Base-by-base conservation (phyloP, 495 filamentous ascomycete species). In the Saxispiralis lemnorum region DNA sequence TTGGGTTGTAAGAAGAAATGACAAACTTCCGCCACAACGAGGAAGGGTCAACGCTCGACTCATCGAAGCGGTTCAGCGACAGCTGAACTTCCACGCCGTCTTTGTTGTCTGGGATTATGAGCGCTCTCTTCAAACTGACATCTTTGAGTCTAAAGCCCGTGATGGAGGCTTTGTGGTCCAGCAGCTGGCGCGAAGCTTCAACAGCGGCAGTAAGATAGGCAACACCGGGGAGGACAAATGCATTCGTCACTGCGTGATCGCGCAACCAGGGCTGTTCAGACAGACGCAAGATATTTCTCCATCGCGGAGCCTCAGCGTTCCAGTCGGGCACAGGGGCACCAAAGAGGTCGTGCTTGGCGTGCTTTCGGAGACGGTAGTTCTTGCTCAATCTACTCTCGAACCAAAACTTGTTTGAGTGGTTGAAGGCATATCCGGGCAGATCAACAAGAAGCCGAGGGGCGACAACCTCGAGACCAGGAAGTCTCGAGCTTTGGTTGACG, bases 191-290 rank as follows among this genome's bases (percentile, higher is more conserved):
- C 9, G 24, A 28, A 28, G 24, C 24, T 9, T 28, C 24, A 9
- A 28, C 9, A 9, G 24, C 24, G 4, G 24, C 24, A 28, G 9
- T 28, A 9, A 28, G 24, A 28, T 28, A 28, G 24, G 24, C 24
- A 28, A 28, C 24, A 4, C 24, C 24, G 24, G 24, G 24, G 9
- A 28, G 24, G 24, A 28, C 24, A 28, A 28, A 28, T 4, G 24
- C 4, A 9, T 28, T 28, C 9, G 24, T 35, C 13, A 49, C 31
- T 11, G 24, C 43, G 55, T 76, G 73, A 33, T 73, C 69, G 11
- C 56, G 41, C 1, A 76, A 39, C 73, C 71, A 79, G 0, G 70
- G 68, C 0, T 66, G 47, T 38, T 77, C 70, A 11, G 60, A 54
- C 0, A 66, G 24, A 13, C 63, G 59, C 20, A 78, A 42, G 28